These are phyloP conservation scores for Deinandra increscens DNA, from an alignment of 129 eudicot species.

Conservation along the genomic window DNA sequence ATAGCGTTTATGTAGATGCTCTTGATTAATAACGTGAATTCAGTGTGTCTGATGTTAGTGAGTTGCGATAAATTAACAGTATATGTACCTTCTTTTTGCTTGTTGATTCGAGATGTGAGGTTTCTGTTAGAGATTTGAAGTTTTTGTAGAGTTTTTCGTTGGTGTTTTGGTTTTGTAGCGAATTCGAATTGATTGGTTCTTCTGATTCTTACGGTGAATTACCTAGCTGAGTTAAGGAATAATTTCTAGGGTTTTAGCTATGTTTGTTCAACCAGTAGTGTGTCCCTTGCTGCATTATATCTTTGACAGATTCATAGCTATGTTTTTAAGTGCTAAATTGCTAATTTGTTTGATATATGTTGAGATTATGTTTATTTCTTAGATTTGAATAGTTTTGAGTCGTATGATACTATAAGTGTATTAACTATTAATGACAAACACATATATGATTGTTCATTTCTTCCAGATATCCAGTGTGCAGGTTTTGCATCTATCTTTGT, in stretches of 20 bases:
- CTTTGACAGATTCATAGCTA: not conserved
- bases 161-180: not conserved
- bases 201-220: conserved; percentile 1
- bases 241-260: conserved; percentile 17
- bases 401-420: conserved; percentile 10
- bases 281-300: not conserved
- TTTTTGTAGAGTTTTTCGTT: not conserved
- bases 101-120: not conserved
- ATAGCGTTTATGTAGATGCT: not conserved
- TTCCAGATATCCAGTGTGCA: conserved; percentile 3
- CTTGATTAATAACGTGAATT: conserved; percentile 1
- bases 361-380: conserved; percentile 4
- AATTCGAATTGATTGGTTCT: conserved; percentile 4
- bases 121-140: not conserved
- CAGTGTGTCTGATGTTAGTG: conserved; percentile 3
- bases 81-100: not conserved
- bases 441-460: not conserved
- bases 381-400: conserved; percentile 6
- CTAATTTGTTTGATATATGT: conserved; percentile 13
- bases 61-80: conserved; percentile 6
- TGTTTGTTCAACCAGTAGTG: conserved; percentile 16
- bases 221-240: conserved; percentile 3
- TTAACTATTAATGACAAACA: not conserved
- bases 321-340: conserved; percentile 14
- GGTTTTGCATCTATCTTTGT: conserved; percentile 16